These are phyloP conservation scores for Monosporascus sp. DNA, from an alignment of 2,329 filamentous ascomycete species.

Conservation along the genomic window DNA sequence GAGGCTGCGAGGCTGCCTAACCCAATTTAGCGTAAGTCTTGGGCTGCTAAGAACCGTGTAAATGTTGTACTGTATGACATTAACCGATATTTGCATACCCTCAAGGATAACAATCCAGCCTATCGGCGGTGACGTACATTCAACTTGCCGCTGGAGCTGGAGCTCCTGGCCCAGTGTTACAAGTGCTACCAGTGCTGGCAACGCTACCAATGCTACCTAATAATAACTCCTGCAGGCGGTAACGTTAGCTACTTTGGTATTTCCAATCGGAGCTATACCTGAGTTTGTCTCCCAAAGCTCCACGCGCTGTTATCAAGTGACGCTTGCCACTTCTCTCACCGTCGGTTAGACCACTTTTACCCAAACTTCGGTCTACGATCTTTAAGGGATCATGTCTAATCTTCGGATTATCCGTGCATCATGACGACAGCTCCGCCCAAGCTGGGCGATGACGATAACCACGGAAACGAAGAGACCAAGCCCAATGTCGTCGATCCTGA, in stretches of 20 bases:
- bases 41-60: no score
- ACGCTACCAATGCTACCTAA: no score
- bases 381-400: conserved; percentile 1
- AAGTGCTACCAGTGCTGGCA: no score
- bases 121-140: not conserved
- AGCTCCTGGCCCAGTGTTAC: no score
- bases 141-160: not conserved
- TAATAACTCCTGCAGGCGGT: conserved; percentile 1
- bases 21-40: no score
- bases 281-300: not conserved
- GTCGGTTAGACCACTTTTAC: not conserved
- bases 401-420: conserved; percentile 7
- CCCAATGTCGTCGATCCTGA: conserved; percentile 2
- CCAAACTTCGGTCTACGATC: not conserved
- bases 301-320: not conserved
- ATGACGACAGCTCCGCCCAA: conserved; percentile 38
- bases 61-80: no score
- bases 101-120: no score
- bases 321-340: not conserved
- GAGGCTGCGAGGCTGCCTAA: no score
- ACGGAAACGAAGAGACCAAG: conserved; percentile 1
- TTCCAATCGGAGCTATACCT: no score
- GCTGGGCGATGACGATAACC: conserved; percentile 20
- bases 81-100: no score
- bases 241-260: no score